These are phyloP conservation scores for Monsonia emarginata DNA, from an alignment of 441 rosid genomes.

Conservation along the genomic window DNA sequence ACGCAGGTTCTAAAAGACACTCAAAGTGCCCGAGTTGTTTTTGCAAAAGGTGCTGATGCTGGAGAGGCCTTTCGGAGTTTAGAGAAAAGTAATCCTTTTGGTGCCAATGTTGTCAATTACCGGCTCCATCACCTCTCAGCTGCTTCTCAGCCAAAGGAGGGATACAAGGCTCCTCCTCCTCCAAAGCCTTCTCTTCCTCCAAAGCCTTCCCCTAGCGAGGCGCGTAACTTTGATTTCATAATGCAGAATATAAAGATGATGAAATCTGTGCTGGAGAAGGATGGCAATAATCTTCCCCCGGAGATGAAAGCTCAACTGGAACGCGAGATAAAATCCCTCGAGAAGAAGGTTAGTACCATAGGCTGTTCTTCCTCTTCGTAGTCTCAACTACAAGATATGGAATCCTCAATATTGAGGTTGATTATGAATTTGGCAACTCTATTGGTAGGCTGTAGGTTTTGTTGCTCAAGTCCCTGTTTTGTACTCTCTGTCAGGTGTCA, in stretches of 20 bases:
- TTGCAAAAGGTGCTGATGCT: conserved; percentile 44
- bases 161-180: conserved; percentile 18
- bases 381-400: conserved; percentile 3
- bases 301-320: conserved; percentile 59
- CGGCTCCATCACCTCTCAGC: conserved; percentile 29
- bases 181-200: conserved; percentile 29
- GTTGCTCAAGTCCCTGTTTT: background rate
- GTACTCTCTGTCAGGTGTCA: background rate
- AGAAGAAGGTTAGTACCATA: conserved; percentile 55
- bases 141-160: conserved; percentile 21
- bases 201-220: conserved; percentile 30
- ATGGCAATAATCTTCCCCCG: conserved; percentile 65
- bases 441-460: background rate
- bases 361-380: conserved; percentile 47
- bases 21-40: conserved; percentile 45
- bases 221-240: conserved; percentile 55
- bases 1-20: conserved; percentile 35
- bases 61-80: conserved; percentile 52
- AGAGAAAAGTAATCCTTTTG: conserved; percentile 48
- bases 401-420: conserved; percentile 7
- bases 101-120: conserved; percentile 35
- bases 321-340: conserved; percentile 58
- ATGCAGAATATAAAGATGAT: conserved; percentile 77
- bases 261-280: conserved; percentile 69
- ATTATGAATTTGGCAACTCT: conserved; percentile 3